Percentiles rank a stretch among this genome's conserved stretches.
Evolutionary conservation across 1,284 basidiomycete genomes (phyloP).

Genomic region (Sphagnurus paluster): DNA sequence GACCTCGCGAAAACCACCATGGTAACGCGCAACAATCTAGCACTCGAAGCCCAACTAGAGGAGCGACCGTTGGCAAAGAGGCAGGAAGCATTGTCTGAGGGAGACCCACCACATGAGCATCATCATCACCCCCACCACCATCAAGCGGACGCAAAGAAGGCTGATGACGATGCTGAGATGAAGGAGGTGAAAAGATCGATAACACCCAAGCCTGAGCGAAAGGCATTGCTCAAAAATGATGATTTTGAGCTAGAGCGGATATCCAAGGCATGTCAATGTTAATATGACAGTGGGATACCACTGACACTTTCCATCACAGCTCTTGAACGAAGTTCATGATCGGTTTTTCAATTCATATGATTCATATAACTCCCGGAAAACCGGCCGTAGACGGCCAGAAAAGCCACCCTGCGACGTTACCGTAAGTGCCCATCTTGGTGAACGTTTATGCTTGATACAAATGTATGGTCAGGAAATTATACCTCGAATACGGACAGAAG

Average conservation of each 20-base stretch:
- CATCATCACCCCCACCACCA: constrained; percentile 25
- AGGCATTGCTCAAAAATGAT: constrained; percentile 84
- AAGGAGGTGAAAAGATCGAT: constrained; percentile 18
- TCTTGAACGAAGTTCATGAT: constrained; percentile 76
- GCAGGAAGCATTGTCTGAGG: constrained; percentile 73
- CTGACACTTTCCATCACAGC: constrained; percentile 39
- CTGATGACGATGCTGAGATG: constrained; percentile 10
- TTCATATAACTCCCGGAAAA: constrained; percentile 36
- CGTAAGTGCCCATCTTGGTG: constrained; percentile 36
- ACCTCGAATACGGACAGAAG: constrained; percentile 72
- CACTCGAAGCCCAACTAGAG: constrained; percentile 83
- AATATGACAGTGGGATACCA: not conserved
- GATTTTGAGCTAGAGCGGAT: constrained; percentile 86
- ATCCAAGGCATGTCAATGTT: constrained; percentile 51
- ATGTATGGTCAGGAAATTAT: constrained; percentile 63
- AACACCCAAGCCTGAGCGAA: constrained; percentile 43
- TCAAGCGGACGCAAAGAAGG: constrained; percentile 12
- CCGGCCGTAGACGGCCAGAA: constrained; percentile 21
- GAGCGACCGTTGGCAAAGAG: constrained; percentile 86
- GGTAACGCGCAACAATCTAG: constrained; percentile 63
- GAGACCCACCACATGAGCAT: constrained; percentile 26
- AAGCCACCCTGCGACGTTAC: constrained; percentile 56
- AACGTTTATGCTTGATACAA: not conserved
- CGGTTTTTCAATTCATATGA: constrained; percentile 76
- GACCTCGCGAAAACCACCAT: constrained; percentile 54